Conservation (phyloP, 2,329 filamentous ascomycete species). For the Nakataea oryzae region DNA sequence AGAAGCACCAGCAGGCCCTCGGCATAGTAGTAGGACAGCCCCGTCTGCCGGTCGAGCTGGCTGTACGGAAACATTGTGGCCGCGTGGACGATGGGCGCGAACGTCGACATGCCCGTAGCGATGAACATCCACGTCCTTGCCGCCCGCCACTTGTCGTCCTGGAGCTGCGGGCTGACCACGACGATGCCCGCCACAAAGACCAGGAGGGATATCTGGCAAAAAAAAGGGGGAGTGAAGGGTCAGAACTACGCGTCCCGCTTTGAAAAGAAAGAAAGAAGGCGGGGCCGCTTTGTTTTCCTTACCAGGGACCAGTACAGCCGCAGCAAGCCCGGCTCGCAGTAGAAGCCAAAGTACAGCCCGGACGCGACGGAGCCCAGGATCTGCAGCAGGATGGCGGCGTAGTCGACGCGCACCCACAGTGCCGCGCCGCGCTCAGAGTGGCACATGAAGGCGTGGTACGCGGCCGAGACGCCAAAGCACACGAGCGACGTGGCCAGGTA, state of each 20-base stretch:
- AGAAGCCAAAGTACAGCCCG: slow-evolving; percentile 28
- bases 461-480: slow-evolving; percentile 25
- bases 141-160: slow-evolving; percentile 22
- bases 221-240: too few relatives aligned
- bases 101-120: slow-evolving; percentile 24
- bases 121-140: slow-evolving; percentile 25
- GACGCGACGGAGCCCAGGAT: slow-evolving; percentile 26
- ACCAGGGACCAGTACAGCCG: slow-evolving; percentile 24
- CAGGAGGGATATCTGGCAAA: neutral
- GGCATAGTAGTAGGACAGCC: slow-evolving; percentile 26
- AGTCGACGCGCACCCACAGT: slow-evolving; percentile 27
- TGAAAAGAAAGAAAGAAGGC: too few relatives aligned
- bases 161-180: slow-evolving; percentile 22
- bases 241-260: too few relatives aligned
- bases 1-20: slow-evolving; percentile 25
- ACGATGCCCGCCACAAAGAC: slow-evolving; percentile 11
- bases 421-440: slow-evolving; percentile 23
- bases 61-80: slow-evolving; percentile 23
- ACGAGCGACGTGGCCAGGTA: slow-evolving; percentile 23
- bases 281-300: slow-evolving; percentile 8
- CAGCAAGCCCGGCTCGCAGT: slow-evolving; percentile 21
- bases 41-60: slow-evolving; percentile 26
- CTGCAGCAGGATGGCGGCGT: slow-evolving; percentile 24
- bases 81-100: slow-evolving; percentile 27
- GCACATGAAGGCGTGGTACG: slow-evolving; percentile 27